Evolutionary conservation across 805 yeast genomes (phyloP).

Genomic region (Komagataella kurtzmanii): DNA sequence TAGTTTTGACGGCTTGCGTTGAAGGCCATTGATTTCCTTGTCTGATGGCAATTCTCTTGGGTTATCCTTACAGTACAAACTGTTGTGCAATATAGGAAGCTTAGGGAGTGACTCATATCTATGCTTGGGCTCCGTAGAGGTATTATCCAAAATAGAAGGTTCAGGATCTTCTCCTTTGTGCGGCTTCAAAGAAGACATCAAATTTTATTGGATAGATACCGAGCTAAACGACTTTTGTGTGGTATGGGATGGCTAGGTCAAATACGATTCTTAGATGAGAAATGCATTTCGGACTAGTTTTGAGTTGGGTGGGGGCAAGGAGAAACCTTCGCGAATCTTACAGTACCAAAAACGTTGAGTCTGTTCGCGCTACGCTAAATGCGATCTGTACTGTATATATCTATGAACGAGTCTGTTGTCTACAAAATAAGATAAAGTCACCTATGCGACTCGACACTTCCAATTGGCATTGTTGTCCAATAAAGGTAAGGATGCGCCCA

Average conservation of each 20-base stretch:
- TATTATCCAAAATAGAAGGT: not conserved
- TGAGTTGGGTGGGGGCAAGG: not conserved
- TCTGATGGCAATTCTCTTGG: constrained; percentile 6
- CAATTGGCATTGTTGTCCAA: constrained; percentile 56
- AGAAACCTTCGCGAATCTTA: not conserved
- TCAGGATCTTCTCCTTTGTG: not conserved
- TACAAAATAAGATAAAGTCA: not conserved
- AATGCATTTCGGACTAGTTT: not conserved
- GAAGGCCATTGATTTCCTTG: not conserved
- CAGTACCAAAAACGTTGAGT: not conserved
- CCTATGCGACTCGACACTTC: constrained; percentile 42
- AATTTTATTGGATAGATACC: not conserved
- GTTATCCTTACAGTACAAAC: constrained; percentile 12
- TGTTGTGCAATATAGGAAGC: constrained; percentile 16
- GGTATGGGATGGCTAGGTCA: not conserved
- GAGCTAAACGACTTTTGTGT: not conserved
- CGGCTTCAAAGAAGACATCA: not conserved
- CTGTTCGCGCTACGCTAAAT: not conserved
- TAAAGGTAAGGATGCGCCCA: constrained; percentile 92
- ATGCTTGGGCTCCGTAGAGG: not conserved
- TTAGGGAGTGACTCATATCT: constrained; percentile 6
- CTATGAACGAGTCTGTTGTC: not conserved
- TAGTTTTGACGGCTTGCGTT: not conserved
- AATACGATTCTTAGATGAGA: not conserved
- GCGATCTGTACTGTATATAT: no score